A percentile compares a stretch with the other conserved stretches of the same genome.
phyloP scores from a whole-genome alignment of 495 filamentous ascomycete genomes.

The Astrocystis sublimbata region DNA sequence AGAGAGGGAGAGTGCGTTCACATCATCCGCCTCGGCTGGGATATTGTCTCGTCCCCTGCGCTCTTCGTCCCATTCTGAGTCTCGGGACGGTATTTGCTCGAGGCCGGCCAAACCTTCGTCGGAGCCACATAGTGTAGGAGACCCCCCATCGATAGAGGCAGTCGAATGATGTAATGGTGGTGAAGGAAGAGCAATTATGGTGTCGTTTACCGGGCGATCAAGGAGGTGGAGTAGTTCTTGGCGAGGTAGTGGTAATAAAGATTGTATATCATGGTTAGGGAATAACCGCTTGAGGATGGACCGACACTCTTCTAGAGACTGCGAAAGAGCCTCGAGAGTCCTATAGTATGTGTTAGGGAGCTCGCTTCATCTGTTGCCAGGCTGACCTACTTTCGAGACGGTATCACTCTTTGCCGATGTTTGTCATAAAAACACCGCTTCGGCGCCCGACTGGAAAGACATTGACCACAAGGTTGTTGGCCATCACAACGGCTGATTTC shows the following conservation, averaged over 20 bases:
- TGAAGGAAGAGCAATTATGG: conserved; percentile 43
- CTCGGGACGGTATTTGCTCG: conserved; percentile 55
- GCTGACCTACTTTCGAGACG: conserved; percentile 50
- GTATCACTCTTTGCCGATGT: conserved; percentile 59
- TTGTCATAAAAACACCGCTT: conserved; percentile 63
- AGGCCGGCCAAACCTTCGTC: conserved; percentile 50
- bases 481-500: conserved; percentile 53
- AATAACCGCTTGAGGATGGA: conserved; percentile 56
- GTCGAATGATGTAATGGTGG: conserved; percentile 46
- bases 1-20: conserved; percentile 76
- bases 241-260: conserved; percentile 51
- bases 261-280: conserved; percentile 53
- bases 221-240: conserved; percentile 54
- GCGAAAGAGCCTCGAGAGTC: conserved; percentile 58
- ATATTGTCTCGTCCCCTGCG: conserved; percentile 57
- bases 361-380: background rate
- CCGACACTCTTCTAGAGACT: conserved; percentile 60
- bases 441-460: conserved; percentile 56
- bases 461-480: conserved; percentile 60
- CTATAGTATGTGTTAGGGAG: conserved; percentile 23
- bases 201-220: conserved; percentile 45
- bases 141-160: conserved; percentile 45
- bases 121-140: conserved; percentile 41
- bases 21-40: conserved; percentile 74
- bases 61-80: conserved; percentile 61